Percentiles rank a stretch among this genome's conserved stretches.
Evolutionary conservation across 208 protist genomes (phyloP).

Genomic region (Leishmania tarentolae): DNA sequence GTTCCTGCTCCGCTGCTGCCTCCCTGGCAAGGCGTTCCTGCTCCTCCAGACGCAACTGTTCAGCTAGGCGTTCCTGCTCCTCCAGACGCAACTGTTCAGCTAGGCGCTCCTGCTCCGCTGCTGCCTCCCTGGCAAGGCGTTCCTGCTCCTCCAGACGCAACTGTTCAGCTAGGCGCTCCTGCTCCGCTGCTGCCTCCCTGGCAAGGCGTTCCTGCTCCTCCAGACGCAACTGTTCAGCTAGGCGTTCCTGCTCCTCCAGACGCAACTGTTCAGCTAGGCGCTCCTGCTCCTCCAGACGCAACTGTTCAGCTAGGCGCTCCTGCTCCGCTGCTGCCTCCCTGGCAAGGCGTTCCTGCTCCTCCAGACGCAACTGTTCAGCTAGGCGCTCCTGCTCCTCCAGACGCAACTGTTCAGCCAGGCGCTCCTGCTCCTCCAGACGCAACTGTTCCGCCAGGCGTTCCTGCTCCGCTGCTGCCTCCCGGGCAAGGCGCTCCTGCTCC

Average conservation of each 20-base stretch:
- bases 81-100: conserved; percentile 5
- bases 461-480: neutral
- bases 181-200: no score
- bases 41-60: conserved; percentile 11
- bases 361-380: neutral
- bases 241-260: neutral
- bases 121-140: conserved; percentile 1
- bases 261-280: neutral
- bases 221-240: neutral
- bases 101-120: conserved; percentile 10
- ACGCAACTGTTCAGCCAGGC: conserved; percentile 7
- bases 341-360: neutral
- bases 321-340: neutral
- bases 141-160: conserved; percentile 14
- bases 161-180: no score
- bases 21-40: neutral
- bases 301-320: neutral
- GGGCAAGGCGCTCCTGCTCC: neutral
- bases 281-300: neutral
- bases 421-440: neutral
- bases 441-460: neutral
- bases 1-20: conserved; percentile 10
- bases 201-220: no score
- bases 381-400: conserved; percentile 13
- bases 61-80: conserved; percentile 2